phyloP scores from a whole-genome alignment of 257 asterid genomes.

The Solanum virginianum region DNA sequence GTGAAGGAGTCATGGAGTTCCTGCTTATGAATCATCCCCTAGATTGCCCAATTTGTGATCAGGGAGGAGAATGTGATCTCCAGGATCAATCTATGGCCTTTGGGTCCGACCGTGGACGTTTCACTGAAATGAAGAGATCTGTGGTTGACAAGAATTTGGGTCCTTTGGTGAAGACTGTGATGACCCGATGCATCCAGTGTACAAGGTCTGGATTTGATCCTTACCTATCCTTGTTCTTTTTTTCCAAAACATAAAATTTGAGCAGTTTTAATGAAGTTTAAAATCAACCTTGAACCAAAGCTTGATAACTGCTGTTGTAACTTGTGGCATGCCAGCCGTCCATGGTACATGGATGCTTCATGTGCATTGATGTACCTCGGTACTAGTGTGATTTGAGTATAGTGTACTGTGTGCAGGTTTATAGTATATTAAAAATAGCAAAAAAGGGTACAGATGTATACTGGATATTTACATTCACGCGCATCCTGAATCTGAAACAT shows the following conservation, averaged over 20 bases:
- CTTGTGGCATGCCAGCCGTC: not conserved
- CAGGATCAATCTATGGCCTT: conserved; percentile 98
- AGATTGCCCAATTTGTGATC: conserved; percentile 98
- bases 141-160: conserved; percentile 97
- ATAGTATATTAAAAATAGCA: not conserved
- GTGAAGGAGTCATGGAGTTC: conserved; percentile 99
- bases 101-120: conserved; percentile 95
- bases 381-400: not conserved
- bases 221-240: not conserved
- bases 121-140: conserved; percentile 86
- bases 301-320: not conserved
- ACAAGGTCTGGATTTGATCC: conserved; percentile 38
- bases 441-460: not conserved
- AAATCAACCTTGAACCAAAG: not conserved
- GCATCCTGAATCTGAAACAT: not conserved
- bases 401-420: not conserved
- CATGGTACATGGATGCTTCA: not conserved
- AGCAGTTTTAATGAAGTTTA: not conserved
- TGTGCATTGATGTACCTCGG: not conserved
- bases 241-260: not conserved
- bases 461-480: not conserved
- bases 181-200: conserved; percentile 94
- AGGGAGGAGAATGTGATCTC: conserved; percentile 98
- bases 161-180: conserved; percentile 90
- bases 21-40: conserved; percentile 91